Base-by-base conservation (phyloP, 371 early-diverging fungal species). In the Zychaea mexicana region DNA sequence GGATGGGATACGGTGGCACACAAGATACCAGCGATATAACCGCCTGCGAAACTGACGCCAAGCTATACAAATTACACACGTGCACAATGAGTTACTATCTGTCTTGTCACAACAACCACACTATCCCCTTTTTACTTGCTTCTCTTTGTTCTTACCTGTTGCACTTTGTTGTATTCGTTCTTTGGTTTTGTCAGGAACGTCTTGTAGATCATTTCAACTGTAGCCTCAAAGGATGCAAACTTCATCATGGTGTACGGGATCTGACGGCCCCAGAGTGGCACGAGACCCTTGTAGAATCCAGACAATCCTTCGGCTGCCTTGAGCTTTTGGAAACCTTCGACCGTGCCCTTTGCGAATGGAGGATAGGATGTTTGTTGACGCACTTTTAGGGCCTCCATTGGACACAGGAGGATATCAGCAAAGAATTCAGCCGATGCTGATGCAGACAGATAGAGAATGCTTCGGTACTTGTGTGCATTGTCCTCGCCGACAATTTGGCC, bases 231-330 rank as follows among this genome's bases (percentile, higher is more conserved):
- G 61, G 90, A 87, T 66, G 91, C 93, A 76, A 96, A 97, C 84
- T 96, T 96, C 76, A 94, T 92, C 87, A 96, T 93, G 54, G 97
- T 97, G 85, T 97, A 97, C 30, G 96, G 96, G 61, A 96, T 71
- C 79, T 96, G 95, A 60, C 92, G 86, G 62, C 85, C 72, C 94
- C 92, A 92, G 57, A 94, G 86, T 27, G 94, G 94, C 8, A 83
- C 79, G 27, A 94, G 68, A 24, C 91, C 91, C 61, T 85, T 86
- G 75, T 88, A 91, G 68, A 91, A 90, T 0, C 92, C 89, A 65
- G 73, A 75, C 27, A 85, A 47, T 8, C 92, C 92, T 70, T 89
- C 86, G 32, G 61, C 59, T n/a, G 74, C 78, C 56, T 64, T 56
- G 75, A 91, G 82, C 67, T 82, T 85, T 59, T 76, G 67, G 56